Evolutionary conservation across 208 protist genomes (phyloP).

Genomic region (Angomonas ambiguus): DNA sequence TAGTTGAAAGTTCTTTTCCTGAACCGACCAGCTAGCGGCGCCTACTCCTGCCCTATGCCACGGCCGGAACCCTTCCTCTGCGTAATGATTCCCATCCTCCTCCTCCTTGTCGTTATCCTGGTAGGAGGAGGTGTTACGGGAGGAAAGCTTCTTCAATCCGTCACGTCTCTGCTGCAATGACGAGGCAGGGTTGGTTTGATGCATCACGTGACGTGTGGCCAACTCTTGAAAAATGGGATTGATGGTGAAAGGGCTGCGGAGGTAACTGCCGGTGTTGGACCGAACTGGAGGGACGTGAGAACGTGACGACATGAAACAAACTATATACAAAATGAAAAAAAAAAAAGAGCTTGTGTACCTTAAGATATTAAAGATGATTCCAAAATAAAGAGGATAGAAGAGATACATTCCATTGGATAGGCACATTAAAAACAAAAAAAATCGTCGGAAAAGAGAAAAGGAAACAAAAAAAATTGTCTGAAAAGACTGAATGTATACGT

Average conservation of each 20-base stretch:
- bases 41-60: slow-evolving; percentile 73
- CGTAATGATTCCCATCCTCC: slow-evolving; percentile 15
- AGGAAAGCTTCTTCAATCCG: too few relatives aligned
- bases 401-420: background rate
- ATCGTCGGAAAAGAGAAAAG: background rate
- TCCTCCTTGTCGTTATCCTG: too few relatives aligned
- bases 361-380: too few relatives aligned
- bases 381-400: slow-evolving; percentile 7
- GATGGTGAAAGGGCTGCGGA: slow-evolving; percentile 69
- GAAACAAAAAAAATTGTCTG: slow-evolving; percentile 3
- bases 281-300: slow-evolving; percentile 27
- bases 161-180: too few relatives aligned
- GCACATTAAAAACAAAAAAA: slow-evolving; percentile 11
- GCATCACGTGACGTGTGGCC: slow-evolving; percentile 38
- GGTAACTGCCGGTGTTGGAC: slow-evolving; percentile 59
- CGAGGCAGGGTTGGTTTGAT: background rate
- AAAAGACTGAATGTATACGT: background rate
- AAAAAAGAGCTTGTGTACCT: background rate
- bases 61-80: slow-evolving; percentile 30
- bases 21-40: slow-evolving; percentile 30
- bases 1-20: slow-evolving; percentile 58
- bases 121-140: too few relatives aligned
- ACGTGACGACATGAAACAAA: slow-evolving; percentile 10
- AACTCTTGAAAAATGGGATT: slow-evolving; percentile 34
- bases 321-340: slow-evolving; percentile 9